Percentiles rank a stretch among this genome's conserved stretches.
Conservation (phyloP, 768 basidiomycete species). For the Pseudohyphozyma bogoriensis region DNA sequence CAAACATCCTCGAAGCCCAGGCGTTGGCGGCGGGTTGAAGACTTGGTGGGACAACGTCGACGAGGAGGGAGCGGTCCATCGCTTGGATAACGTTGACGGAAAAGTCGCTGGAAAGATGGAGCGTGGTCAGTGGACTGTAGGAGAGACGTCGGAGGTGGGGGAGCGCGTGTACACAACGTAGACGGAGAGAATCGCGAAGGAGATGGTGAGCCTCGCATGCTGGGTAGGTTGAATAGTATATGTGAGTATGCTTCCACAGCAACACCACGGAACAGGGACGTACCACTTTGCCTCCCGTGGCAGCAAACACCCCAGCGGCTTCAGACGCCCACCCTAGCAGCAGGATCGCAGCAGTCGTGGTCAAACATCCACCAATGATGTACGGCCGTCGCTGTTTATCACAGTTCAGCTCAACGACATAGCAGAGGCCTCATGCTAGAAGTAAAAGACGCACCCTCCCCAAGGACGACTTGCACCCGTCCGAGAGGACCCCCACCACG, state of each 20-base stretch:
- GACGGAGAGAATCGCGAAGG: conserved; percentile 62
- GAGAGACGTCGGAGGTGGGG: conserved; percentile 16
- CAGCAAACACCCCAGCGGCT: conserved; percentile 45
- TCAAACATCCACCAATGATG: conserved; percentile 59
- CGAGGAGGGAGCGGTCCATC: conserved; percentile 77
- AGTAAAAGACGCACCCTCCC: no score
- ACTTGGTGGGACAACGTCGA: conserved; percentile 66
- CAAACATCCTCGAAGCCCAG: conserved; percentile 90
- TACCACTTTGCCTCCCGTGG: conserved; percentile 15
- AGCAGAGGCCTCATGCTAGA: no score
- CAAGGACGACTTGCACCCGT: conserved; percentile 69
- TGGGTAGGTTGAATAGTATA: conserved; percentile 33
- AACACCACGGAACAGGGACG: not conserved
- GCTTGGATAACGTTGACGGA: conserved; percentile 56
- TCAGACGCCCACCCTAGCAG: conserved; percentile 71
- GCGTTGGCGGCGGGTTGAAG: conserved; percentile 80
- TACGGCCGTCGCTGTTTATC: conserved; percentile 79
- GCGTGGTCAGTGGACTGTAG: conserved; percentile 29
- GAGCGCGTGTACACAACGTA: conserved; percentile 44
- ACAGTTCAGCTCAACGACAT: no score
- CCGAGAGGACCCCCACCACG: conserved; percentile 59
- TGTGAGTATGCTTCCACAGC: not conserved
- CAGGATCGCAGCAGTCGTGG: conserved; percentile 64
- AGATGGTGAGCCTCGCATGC: conserved; percentile 61
- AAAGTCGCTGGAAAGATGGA: conserved; percentile 9